Evolutionary conservation across 2,329 filamentous ascomycete species (phyloP).

Genomic region (Neonectria sp.): DNA sequence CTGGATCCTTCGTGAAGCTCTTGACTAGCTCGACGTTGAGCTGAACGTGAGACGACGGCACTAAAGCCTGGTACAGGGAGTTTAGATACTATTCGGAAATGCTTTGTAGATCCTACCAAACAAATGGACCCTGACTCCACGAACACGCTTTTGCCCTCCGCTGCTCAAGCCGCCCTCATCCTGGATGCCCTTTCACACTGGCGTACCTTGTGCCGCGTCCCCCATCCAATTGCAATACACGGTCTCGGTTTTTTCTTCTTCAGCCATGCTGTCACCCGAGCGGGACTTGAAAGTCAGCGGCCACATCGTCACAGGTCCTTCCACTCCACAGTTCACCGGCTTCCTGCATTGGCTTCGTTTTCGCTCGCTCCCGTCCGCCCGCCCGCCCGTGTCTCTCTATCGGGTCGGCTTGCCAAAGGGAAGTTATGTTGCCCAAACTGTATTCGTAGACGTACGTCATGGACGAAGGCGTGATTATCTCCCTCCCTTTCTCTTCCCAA

Average conservation of each 20-base stretch:
- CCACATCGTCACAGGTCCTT: not conserved
- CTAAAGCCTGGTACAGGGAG: not conserved
- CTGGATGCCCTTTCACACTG: constrained; percentile 20
- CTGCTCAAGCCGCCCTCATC: constrained; percentile 1
- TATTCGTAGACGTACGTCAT: not conserved
- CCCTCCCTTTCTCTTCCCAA: not conserved
- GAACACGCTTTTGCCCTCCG: not conserved
- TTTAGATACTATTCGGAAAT: not conserved
- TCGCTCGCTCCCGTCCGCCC: constrained; percentile 19
- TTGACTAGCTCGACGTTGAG: not conserved
- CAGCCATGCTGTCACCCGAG: constrained; percentile 13
- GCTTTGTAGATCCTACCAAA: constrained; percentile 7
- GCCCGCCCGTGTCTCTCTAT: not conserved
- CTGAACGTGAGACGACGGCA: not conserved
- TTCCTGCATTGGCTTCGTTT: constrained; percentile 32
- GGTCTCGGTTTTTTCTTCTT: constrained; percentile 19
- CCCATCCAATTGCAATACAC: constrained; percentile 44
- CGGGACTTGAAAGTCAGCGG: constrained; percentile 5
- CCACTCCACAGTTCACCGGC: constrained; percentile 41
- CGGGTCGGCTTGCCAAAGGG: not conserved
- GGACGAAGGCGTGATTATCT: not conserved
- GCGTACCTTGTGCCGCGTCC: constrained; percentile 15
- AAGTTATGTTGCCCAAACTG: not conserved
- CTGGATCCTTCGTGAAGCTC: not conserved
- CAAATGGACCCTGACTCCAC: constrained; percentile 13